A percentile compares a stretch with the other conserved stretches of the same genome.
phyloP scores from a whole-genome alignment of 441 rosid species.

The Arabidopsis lyrata region DNA sequence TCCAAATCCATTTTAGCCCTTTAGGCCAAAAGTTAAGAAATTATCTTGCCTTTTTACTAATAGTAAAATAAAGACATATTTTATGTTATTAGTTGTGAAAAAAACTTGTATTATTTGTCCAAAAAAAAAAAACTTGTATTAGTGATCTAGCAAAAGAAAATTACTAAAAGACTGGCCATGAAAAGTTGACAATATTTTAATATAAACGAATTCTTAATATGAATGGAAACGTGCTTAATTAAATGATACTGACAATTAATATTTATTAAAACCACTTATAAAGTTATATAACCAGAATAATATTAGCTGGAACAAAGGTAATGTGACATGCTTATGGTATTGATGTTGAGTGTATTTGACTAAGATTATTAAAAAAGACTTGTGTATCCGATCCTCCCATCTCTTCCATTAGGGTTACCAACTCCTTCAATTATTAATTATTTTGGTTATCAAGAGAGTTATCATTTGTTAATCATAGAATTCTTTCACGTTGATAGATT shows the following conservation, averaged over 20 bases:
- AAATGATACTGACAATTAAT: conserved; percentile 11
- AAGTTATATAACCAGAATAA: background rate
- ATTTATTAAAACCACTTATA: background rate
- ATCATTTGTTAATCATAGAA: background rate
- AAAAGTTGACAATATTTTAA: background rate
- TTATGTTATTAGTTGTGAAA: background rate
- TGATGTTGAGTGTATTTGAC: conserved; percentile 11
- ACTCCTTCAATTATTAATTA: no score
- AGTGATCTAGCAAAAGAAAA: background rate
- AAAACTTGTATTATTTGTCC: background rate
- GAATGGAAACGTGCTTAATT: conserved; percentile 21
- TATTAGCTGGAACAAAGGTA: conserved; percentile 21
- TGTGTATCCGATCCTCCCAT: background rate
- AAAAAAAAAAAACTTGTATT: background rate
- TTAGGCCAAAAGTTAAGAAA: background rate
- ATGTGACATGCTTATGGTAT: conserved; percentile 18
- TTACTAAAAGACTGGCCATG: background rate
- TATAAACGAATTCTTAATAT: background rate
- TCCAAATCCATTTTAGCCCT: background rate
- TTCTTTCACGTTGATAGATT: background rate
- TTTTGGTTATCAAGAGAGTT: no score
- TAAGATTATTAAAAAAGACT: background rate
- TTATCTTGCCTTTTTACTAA: background rate
- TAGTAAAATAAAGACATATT: background rate
- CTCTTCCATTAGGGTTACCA: background rate